Percentiles rank a stretch among this genome's conserved stretches.
phyloP scores from a whole-genome alignment of 352 stramenopile genomes.

The Phytophthora multivora region DNA sequence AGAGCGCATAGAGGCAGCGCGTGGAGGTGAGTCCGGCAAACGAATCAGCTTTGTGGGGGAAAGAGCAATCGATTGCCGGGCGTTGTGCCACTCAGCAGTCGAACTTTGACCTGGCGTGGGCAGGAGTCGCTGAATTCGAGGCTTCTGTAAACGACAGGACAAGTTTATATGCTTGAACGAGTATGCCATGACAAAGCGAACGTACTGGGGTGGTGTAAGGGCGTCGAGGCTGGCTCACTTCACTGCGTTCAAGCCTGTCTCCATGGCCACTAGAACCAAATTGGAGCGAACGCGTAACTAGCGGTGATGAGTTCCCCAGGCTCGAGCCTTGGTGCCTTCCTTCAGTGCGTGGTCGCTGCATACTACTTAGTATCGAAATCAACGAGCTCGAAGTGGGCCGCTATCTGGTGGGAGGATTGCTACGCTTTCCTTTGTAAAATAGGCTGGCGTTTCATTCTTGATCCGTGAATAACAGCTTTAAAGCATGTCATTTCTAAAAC shows the following conservation, averaged over 20 bases:
- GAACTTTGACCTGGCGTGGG: constrained; percentile 29
- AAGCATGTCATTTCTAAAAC: too few relatives aligned
- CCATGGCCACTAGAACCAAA: constrained; percentile 8
- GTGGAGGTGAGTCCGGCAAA: constrained; percentile 62
- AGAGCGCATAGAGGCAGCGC: constrained; percentile 1
- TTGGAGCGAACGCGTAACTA: constrained; percentile 27
- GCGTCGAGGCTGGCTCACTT: constrained; percentile 23
- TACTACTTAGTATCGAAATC: constrained; percentile 1
- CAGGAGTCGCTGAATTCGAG: constrained; percentile 44
- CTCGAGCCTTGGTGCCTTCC: neutral
- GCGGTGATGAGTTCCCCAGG: neutral
- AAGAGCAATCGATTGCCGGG: neutral
- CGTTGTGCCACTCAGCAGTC: constrained; percentile 8
- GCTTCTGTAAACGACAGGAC: constrained; percentile 32
- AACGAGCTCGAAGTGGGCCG: neutral
- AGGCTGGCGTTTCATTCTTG: too few relatives aligned
- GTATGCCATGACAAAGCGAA: too few relatives aligned
- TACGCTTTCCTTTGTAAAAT: too few relatives aligned
- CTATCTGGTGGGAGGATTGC: neutral
- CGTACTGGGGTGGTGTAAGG: constrained; percentile 48
- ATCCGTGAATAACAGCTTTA: too few relatives aligned
- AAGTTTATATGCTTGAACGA: too few relatives aligned
- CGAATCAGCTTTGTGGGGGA: constrained; percentile 48
- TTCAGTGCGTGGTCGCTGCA: constrained; percentile 28
- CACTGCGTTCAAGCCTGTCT: neutral